Evolutionary conservation across 257 asterid species (phyloP), one percentile per base, ranked within the genome.

Genomic region (Linaria vulgaris): DNA sequence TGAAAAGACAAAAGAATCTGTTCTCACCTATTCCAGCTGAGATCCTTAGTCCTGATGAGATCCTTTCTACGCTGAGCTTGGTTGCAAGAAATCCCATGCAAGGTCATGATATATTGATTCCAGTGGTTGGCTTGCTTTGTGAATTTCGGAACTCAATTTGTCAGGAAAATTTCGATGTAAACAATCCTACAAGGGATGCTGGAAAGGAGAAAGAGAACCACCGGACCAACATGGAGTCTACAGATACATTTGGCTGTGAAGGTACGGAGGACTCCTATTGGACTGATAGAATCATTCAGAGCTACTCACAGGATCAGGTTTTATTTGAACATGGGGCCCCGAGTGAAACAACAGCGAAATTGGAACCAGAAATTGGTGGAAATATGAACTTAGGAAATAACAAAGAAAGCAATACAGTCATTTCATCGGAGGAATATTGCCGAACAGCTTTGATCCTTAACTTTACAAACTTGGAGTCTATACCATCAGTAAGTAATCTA

Each of bases 191-290:
- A 30, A 55, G 13, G 52, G 64, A 71, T 45, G n/a, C 49, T 10
- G 80, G 56, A 24, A 66, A 65, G 64, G 53, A 46, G 16, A 13
- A 23, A 45, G 62, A 56, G 12, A 65, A 71, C 27, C 69, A 68
- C 6, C 54, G 69, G 45, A 46, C 61, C 66, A 25, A 61, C 59
- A 25, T 44, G 53, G 80, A 56, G 23, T 58, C 68, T 61, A 37
- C 61, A 39, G 76, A 70, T 67, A 52, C 66, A 19, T 37, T 45
- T 67, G 82, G 52, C 47, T 15, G 37, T 64, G 74, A 61, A 56
- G 88, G 88, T 61, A 63, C 60, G 3, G 70, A 82, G 50, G 91
- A 83, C 76, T 73, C 85, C 0, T 83, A 80, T 73, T 88, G 95
- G 95, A 82, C 88, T 1, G 91, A 83, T 67, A 77, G 82, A 74